Evolutionary conservation across 257 asterid species (phyloP).

Genomic region (Solanum acaule): DNA sequence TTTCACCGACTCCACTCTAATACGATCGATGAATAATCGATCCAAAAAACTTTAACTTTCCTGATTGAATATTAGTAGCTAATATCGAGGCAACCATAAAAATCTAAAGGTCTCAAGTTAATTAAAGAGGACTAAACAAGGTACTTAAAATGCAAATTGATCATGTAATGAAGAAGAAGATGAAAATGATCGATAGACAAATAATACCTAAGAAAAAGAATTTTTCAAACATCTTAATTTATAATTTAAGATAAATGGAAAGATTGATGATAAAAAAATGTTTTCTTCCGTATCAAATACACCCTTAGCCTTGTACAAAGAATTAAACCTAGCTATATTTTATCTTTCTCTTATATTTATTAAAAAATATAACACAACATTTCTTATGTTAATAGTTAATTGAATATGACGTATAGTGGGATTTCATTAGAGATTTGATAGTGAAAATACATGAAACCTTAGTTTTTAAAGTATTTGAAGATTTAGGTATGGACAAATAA

Average conservation of each 20-base stretch:
- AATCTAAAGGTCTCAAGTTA: too few relatives aligned
- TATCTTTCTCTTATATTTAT: neutral
- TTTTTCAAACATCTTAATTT: too few relatives aligned
- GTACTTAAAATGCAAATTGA: neutral
- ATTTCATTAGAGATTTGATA: neutral
- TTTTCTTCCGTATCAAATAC: neutral
- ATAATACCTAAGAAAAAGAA: too few relatives aligned
- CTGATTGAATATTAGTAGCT: too few relatives aligned
- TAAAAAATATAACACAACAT: neutral
- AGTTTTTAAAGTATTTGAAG: neutral
- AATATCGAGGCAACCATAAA: too few relatives aligned
- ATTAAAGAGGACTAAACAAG: too few relatives aligned
- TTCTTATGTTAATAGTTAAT: neutral
- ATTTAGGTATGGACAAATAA: neutral
- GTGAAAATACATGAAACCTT: neutral
- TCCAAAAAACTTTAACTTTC: too few relatives aligned
- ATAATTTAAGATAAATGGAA: too few relatives aligned
- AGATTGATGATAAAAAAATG: too few relatives aligned
- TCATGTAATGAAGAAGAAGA: neutral
- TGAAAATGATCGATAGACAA: too few relatives aligned
- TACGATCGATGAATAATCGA: too few relatives aligned
- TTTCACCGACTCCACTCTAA: too few relatives aligned
- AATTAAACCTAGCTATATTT: neutral
- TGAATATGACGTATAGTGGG: neutral
- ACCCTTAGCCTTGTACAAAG: neutral